Evolutionary conservation across 768 basidiomycete genomes (phyloP).

Genomic region (Leucocoprinus sp.): DNA sequence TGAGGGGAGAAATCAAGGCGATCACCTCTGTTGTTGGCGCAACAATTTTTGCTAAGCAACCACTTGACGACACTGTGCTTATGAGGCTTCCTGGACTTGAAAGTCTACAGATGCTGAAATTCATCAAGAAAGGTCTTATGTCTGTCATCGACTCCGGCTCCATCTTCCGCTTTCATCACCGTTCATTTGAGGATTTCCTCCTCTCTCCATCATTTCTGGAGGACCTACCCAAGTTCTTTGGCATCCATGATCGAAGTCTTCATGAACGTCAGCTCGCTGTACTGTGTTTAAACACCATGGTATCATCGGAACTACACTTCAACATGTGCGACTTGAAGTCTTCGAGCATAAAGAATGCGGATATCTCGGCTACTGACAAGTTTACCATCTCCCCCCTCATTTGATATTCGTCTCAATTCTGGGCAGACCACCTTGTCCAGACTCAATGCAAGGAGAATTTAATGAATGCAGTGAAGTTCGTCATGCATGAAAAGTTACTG

Average conservation of each 20-base stretch:
- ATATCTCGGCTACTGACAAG: conserved; percentile 18
- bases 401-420: conserved; percentile 23
- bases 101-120: conserved; percentile 12
- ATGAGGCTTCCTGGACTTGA: neutral
- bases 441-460: conserved; percentile 2
- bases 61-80: conserved; percentile 12
- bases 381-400: conserved; percentile 21
- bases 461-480: conserved; percentile 12
- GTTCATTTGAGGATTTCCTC: conserved; percentile 23
- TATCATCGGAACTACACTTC: conserved; percentile 21
- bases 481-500: conserved; percentile 19
- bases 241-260: no score
- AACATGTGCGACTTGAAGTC: conserved; percentile 26
- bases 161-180: conserved; percentile 17
- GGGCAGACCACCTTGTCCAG: conserved; percentile 20
- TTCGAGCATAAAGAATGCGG: conserved; percentile 21
- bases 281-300: conserved; percentile 22
- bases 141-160: conserved; percentile 15
- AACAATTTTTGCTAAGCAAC: conserved; percentile 17
- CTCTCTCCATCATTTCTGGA: conserved; percentile 11
- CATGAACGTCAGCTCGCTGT: conserved; percentile 17
- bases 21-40: conserved; percentile 16
- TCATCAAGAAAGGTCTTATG: conserved; percentile 14
- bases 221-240: conserved; percentile 14
- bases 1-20: neutral